A percentile compares a stretch with the other conserved stretches of the same genome.
phyloP scores from a whole-genome alignment of 139 green algal species.

The Haematococcus sp. region DNA sequence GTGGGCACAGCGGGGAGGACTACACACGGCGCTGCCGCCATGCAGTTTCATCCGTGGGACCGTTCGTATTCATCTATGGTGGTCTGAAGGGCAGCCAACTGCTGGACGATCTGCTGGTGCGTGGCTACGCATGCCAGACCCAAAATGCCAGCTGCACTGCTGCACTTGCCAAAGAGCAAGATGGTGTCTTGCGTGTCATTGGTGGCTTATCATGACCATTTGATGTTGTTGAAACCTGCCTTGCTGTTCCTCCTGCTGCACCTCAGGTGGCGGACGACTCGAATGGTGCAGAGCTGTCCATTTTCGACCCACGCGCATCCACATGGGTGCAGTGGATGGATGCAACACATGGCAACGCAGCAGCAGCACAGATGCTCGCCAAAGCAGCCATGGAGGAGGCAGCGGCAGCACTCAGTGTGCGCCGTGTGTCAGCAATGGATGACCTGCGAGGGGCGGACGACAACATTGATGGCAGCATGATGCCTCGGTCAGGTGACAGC shows the following conservation, averaged over 20 bases:
- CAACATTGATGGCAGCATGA: conserved; percentile 22
- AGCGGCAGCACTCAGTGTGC: conserved; percentile 67
- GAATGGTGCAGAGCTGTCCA: conserved; percentile 71
- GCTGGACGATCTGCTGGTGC: conserved; percentile 82
- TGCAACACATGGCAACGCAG: conserved; percentile 60
- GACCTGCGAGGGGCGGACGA: conserved; percentile 44
- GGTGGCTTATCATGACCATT: conserved; percentile 29
- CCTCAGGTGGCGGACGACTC: conserved; percentile 62
- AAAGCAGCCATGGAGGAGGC: conserved; percentile 83
- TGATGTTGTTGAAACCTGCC: too few species aligned
- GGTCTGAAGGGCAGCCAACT: conserved; percentile 80
- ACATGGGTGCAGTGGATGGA: conserved; percentile 72
- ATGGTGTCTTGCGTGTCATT: background rate
- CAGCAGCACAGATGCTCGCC: conserved; percentile 68
- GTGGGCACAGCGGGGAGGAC: conserved; percentile 33
- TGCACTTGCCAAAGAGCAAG: too few species aligned
- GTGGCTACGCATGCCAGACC: background rate
- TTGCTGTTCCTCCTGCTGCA: background rate
- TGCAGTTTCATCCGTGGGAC: conserved; percentile 81
- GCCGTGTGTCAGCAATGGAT: conserved; percentile 50
- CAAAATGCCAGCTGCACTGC: background rate
- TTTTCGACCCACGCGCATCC: conserved; percentile 75
- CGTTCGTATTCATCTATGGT: conserved; percentile 95
- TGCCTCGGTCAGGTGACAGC: conserved; percentile 32
- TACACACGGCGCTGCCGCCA: conserved; percentile 70